A percentile compares a stretch with the other conserved stretches of the same genome.
Evolutionary conservation across 176 grass and related monocot species (phyloP).

Genomic region (maize (Zea mays)): Zm-B73-REFERENCE-NAM-5.0 NC_050100.1:110106001-110106500

Average conservation of each 20-base stretch:
- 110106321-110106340: neutral
- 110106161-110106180: neutral
- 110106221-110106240: neutral
- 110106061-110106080: neutral
- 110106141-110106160: neutral
- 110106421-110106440: slow-evolving; percentile 89
- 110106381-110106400: slow-evolving; percentile 31
- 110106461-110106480: slow-evolving; percentile 72
- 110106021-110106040: neutral
- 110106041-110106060: neutral
- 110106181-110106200: neutral
- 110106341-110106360: slow-evolving; percentile 13
- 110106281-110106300: slow-evolving; percentile 3
- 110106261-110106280: neutral
- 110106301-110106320: neutral
- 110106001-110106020: neutral
- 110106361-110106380: slow-evolving; percentile 16
- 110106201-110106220: neutral
- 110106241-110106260: neutral
- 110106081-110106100: neutral
- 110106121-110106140: neutral
- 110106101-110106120: neutral
- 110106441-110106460: slow-evolving; percentile 90
- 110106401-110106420: slow-evolving; percentile 20
- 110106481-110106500: slow-evolving; percentile 69